A percentile compares a stretch with the other conserved stretches of the same genome.
These are phyloP conservation scores for Chrysoporthe austroafricana DNA, from an alignment of 2,329 filamentous ascomycete genomes.

Conservation along the genomic window DNA sequence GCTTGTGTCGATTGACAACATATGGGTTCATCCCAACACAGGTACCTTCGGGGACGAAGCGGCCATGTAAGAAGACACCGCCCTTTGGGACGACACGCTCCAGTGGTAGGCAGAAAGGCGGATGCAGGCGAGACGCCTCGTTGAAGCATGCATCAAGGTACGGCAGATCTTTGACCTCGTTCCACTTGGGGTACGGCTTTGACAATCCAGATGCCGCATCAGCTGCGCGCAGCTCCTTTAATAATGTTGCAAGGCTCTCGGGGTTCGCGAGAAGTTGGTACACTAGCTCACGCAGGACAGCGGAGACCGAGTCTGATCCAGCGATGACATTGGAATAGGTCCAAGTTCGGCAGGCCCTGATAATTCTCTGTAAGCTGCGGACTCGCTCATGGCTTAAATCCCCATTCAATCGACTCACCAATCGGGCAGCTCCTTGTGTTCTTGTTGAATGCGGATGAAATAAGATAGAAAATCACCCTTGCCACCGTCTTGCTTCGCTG, in stretches of 20 bases:
- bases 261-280: constrained; percentile 36
- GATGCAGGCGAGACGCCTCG: constrained; percentile 20
- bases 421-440: not conserved
- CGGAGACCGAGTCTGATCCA: constrained; percentile 38
- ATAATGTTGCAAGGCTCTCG: constrained; percentile 33
- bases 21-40: constrained; percentile 48
- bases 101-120: constrained; percentile 34
- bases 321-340: constrained; percentile 33
- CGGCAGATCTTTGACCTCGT: constrained; percentile 35
- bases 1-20: constrained; percentile 61
- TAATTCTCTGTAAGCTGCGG: not conserved
- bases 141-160: constrained; percentile 33
- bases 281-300: constrained; percentile 36
- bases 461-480: not conserved
- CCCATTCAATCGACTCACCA: not conserved
- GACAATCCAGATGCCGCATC: constrained; percentile 29
- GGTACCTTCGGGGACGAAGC: constrained; percentile 59
- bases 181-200: constrained; percentile 35
- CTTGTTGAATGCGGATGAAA: not conserved
- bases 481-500: not conserved
- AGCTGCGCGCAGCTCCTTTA: constrained; percentile 35
- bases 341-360: not conserved
- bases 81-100: constrained; percentile 32
- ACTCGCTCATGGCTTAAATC: constrained; percentile 24
- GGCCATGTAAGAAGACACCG: constrained; percentile 50